Conservation (phyloP, 148 eudicot genomes). For the Bassia scoparia region DNA sequence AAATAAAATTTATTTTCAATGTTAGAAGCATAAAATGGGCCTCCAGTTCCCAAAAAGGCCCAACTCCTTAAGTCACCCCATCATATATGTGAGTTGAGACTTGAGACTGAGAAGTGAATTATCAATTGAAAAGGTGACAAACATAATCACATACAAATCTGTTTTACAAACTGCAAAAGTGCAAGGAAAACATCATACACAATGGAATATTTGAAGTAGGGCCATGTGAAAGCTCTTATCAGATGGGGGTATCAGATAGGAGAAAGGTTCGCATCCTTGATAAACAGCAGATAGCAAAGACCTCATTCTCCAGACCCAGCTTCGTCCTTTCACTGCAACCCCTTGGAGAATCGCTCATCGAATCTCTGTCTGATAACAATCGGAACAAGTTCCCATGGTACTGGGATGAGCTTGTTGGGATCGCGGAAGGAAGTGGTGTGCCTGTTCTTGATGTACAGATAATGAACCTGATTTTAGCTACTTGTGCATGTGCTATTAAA, state of each 20-base stretch:
- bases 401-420: slow-evolving; percentile 81
- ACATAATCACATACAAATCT: background rate
- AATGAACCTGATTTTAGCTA: background rate
- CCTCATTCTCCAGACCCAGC: slow-evolving; percentile 63
- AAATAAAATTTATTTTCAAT: too few species aligned
- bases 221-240: slow-evolving; percentile 50
- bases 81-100: slow-evolving; percentile 8
- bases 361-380: slow-evolving; percentile 43
- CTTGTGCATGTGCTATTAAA: too few species aligned
- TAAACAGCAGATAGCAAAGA: slow-evolving; percentile 66
- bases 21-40: background rate
- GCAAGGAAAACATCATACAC: background rate
- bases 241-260: slow-evolving; percentile 81
- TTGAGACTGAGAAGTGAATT: background rate
- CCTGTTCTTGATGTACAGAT: slow-evolving; percentile 54
- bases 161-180: background rate
- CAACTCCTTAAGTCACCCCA: background rate
- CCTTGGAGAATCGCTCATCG: slow-evolving; percentile 38
- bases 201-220: slow-evolving; percentile 53
- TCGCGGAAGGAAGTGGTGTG: slow-evolving; percentile 64
- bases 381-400: slow-evolving; percentile 45
- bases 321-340: slow-evolving; percentile 54
- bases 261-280: slow-evolving; percentile 51
- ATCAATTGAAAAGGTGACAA: slow-evolving; percentile 24
- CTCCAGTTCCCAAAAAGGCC: background rate